phyloP scores from a whole-genome alignment of 108 stramenopile genomes.

The Mediolabrus comicus region DNA sequence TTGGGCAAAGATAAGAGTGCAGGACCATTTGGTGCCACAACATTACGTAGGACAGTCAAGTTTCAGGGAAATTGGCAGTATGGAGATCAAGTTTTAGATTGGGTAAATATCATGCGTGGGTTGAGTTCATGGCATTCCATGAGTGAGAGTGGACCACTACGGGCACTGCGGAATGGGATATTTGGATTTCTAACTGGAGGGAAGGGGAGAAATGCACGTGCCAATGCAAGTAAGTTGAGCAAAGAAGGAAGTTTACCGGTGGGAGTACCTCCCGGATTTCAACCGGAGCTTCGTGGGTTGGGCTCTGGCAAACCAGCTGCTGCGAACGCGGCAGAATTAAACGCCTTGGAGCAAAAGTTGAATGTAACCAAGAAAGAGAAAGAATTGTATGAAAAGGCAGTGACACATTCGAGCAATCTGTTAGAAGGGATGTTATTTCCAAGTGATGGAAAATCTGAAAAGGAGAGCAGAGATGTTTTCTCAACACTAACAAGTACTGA shows the following conservation, averaged over 20 bases:
- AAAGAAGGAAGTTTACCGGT: constrained; percentile 40
- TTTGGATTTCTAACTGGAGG: constrained; percentile 34
- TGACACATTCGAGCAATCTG: constrained; percentile 40
- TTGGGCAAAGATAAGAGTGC: constrained; percentile 50
- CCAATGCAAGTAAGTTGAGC: background rate
- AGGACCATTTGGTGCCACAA: constrained; percentile 47
- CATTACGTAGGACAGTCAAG: constrained; percentile 54
- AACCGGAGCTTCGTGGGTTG: constrained; percentile 23
- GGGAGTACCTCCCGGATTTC: constrained; percentile 39
- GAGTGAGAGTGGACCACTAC: constrained; percentile 49
- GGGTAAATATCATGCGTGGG: constrained; percentile 73
- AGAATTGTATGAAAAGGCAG: constrained; percentile 38
- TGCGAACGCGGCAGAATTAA: constrained; percentile 2
- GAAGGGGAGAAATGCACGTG: background rate
- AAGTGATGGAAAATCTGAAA: background rate
- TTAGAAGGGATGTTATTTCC: constrained; percentile 66
- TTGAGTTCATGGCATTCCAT: constrained; percentile 74
- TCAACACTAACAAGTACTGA: constrained; percentile 37
- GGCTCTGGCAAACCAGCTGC: background rate
- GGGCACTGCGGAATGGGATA: constrained; percentile 52
- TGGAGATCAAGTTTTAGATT: constrained; percentile 72
- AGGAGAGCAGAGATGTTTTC: constrained; percentile 46
- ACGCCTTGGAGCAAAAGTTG: constrained; percentile 35
- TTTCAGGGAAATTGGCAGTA: constrained; percentile 81
- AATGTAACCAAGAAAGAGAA: constrained; percentile 43